A percentile compares a stretch with the other conserved stretches of the same genome.
phyloP scores from a whole-genome alignment of 1,284 basidiomycete species.

The Jaminaea rosea region DNA sequence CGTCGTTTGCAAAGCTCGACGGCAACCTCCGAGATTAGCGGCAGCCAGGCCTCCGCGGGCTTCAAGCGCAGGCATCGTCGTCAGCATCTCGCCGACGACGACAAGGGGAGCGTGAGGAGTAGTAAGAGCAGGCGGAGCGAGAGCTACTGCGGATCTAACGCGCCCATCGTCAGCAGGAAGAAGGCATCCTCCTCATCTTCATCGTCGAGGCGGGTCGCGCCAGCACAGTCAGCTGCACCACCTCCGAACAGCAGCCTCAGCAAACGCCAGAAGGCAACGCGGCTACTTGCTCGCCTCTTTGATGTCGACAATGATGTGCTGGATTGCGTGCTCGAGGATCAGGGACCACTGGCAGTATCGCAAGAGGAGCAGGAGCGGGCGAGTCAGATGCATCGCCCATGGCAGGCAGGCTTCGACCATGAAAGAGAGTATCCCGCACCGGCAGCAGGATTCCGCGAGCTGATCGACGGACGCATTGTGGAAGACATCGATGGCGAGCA shows the following conservation, averaged over 20 bases:
- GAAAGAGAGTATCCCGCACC: too few species aligned
- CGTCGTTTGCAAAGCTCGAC: neutral
- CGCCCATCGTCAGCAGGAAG: too few species aligned
- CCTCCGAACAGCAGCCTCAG: neutral
- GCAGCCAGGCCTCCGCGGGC: neutral
- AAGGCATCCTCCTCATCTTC: too few species aligned
- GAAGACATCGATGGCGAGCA: neutral
- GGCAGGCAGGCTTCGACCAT: neutral
- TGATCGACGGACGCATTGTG: constrained; percentile 1
- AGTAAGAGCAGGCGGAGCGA: neutral
- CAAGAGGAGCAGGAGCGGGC: neutral
- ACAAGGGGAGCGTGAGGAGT: neutral
- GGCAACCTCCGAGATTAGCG: neutral
- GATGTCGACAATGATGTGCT: neutral
- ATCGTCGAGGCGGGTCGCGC: neutral
- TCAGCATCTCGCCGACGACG: too few species aligned
- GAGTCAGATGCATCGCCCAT: too few species aligned
- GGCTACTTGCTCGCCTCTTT: neutral
- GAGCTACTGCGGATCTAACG: too few species aligned
- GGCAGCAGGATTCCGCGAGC: neutral
- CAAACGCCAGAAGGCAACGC: neutral
- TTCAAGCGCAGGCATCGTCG: neutral
- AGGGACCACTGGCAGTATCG: neutral
- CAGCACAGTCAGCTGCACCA: too few species aligned
- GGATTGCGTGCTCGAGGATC: neutral